A percentile compares a stretch with the other conserved stretches of the same genome.
phyloP scores from a whole-genome alignment of 768 basidiomycete genomes.

The Rhizopogon rudus region DNA sequence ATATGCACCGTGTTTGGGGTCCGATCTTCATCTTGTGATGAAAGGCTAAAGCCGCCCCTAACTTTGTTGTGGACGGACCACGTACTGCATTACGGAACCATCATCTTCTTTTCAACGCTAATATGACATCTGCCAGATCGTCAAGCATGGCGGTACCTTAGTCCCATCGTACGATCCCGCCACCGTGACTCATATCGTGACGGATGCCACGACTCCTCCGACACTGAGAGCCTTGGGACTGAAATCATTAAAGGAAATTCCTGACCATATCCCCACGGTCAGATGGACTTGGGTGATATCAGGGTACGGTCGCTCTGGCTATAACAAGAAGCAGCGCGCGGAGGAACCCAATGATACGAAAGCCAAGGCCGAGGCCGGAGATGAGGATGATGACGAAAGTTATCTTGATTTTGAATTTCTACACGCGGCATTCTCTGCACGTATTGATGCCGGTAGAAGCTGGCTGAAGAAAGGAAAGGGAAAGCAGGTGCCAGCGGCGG shows the following conservation, averaged over 20 bases:
- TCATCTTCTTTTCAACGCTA: not conserved
- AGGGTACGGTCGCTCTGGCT: slow-evolving; percentile 27
- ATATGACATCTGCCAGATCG: slow-evolving; percentile 39
- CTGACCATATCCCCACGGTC: slow-evolving; percentile 59
- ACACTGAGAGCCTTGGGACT: slow-evolving; percentile 41
- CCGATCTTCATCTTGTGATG: not conserved
- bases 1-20: not conserved
- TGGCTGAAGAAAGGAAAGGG: slow-evolving; percentile 13
- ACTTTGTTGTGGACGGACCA: not conserved
- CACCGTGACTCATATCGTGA: slow-evolving; percentile 64
- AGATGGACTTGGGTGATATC: slow-evolving; percentile 58
- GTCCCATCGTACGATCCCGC: slow-evolving; percentile 51
- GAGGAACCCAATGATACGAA: slow-evolving; percentile 8
- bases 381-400: slow-evolving; percentile 3
- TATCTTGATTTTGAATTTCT: slow-evolving; percentile 34
- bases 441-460: slow-evolving; percentile 38
- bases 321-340: slow-evolving; percentile 5
- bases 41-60: not conserved
- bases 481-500: not conserved
- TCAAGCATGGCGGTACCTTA: slow-evolving; percentile 58
- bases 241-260: slow-evolving; percentile 50
- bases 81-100: not conserved
- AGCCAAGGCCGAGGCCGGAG: slow-evolving; percentile 7
- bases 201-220: slow-evolving; percentile 30
- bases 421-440: slow-evolving; percentile 43